Evolutionary conservation across 2,329 filamentous ascomycete genomes (phyloP).

Genomic region (Paraphoma chrysanthemicola): DNA sequence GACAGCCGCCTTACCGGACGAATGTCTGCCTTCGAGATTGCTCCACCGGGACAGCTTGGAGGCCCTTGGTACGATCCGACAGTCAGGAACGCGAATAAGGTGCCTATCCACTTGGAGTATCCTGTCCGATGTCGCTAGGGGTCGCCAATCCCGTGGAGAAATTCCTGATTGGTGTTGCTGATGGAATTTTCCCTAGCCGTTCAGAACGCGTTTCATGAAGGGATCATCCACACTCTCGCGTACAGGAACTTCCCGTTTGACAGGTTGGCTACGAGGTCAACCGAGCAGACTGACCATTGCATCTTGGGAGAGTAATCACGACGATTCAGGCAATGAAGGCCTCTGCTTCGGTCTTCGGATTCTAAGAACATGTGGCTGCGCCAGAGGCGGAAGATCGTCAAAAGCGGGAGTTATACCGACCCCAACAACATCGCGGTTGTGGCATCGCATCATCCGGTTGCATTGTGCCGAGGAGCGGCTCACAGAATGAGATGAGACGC

Average conservation of each 20-base stretch:
- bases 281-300: too few species aligned
- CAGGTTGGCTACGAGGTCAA: neutral
- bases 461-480: slow-evolving; percentile 13
- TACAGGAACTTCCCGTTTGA: neutral
- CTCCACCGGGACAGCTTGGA: neutral
- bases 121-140: neutral
- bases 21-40: neutral
- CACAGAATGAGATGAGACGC: slow-evolving; percentile 4
- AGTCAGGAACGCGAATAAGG: neutral
- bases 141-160: slow-evolving; percentile 1
- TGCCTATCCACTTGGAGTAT: neutral
- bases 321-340: too few species aligned
- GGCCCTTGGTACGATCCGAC: neutral
- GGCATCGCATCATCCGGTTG: neutral
- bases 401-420: slow-evolving; percentile 2
- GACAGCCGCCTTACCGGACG: neutral
- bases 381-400: slow-evolving; percentile 2
- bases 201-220: slow-evolving; percentile 4
- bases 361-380: neutral
- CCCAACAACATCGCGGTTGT: neutral
- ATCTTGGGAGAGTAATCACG: too few species aligned
- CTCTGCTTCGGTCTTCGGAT: neutral
- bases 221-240: neutral
- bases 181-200: neutral
- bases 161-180: slow-evolving; percentile 3